Conservation (phyloP, 1,139 yeast genomes). For the Debaryomyces coudertii region DNA sequence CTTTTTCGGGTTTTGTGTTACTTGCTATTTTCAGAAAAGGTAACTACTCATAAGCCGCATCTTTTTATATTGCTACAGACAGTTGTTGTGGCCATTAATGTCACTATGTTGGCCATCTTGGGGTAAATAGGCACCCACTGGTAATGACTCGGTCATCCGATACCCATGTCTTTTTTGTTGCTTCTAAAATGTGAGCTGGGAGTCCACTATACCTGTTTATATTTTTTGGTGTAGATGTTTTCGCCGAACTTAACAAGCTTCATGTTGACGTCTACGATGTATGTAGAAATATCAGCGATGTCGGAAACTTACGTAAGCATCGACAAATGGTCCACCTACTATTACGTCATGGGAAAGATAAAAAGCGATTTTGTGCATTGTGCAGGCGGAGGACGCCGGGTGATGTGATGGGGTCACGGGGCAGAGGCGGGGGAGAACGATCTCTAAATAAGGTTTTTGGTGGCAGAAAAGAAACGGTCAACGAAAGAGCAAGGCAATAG, state of each 20-base stretch:
- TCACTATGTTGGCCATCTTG: not conserved
- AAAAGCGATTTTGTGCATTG: not conserved
- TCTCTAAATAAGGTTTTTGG: too few relatives aligned
- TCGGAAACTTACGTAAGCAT: not conserved
- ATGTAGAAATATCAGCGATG: not conserved
- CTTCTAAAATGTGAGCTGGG: not conserved
- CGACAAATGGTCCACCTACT: not conserved
- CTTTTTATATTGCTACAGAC: constrained; percentile 4
- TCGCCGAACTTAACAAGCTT: constrained; percentile 1
- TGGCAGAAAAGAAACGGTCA: not conserved
- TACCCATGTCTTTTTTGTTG: not conserved
- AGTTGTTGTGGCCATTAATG: not conserved
- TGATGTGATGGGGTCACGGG: constrained; percentile 4
- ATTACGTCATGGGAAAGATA: not conserved
- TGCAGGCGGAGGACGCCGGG: not conserved
- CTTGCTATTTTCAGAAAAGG: constrained; percentile 9
- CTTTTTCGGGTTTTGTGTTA: constrained; percentile 8
- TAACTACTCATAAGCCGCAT: constrained; percentile 5
- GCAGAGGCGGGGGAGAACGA: not conserved
- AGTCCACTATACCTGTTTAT: not conserved
- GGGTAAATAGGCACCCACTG: not conserved
- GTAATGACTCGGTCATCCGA: not conserved
- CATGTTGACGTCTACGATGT: constrained; percentile 2
- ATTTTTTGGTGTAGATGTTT: not conserved
- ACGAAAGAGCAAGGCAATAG: not conserved